Base-by-base conservation (phyloP, 2,329 filamentous ascomycete species). In the Colletotrichum sp. region DNA sequence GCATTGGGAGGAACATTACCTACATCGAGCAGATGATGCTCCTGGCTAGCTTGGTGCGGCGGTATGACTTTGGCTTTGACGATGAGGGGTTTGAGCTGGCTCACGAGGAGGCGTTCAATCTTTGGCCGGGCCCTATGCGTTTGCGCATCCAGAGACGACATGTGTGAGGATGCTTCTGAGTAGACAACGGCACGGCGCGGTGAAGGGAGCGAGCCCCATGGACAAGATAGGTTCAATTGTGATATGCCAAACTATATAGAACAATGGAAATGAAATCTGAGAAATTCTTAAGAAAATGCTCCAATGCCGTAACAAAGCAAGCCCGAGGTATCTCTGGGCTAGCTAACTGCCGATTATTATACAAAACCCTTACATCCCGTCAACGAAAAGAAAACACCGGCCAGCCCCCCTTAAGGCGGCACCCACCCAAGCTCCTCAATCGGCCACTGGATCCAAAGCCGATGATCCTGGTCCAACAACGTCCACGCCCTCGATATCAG, bases 1-100 rank as follows among this genome's bases (percentile, higher is more conserved):
- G 79, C 34, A 79, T 80, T 5, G 79, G 78, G 1, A 79, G 83
- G 24, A 84, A 84, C 55, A 83, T 84, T 24, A 81, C 80, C 7
- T 82, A 87, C 73, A 79, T 89, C 5, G 87, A 89, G 79, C 87
- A 89, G 78, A 85, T 83, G 4, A 83, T 88, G 10, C 74, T 86
- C 3, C 30, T 88, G 16, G 85, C 86, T 1, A 84, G 83, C 4
- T 74, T 88, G 24, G 79, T 89, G 0, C 84, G 85, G 76, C 80
- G 84, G 1, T 88, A 85, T 68, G 83, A 87, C 18, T 85, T 87
- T 13, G 85, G 28, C 18, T 61, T 34, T 32, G 16, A 32, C 8
- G 7, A 34, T 5, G 58, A 61, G 16, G n/a, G 18, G 58, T 24
- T 32, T 34, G 30, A 34, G 28, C 18, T 61, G 16, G 30, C 14